These are phyloP conservation scores for Candida multigemmis DNA, from an alignment of 805 yeast genomes.

Conservation along the genomic window DNA sequence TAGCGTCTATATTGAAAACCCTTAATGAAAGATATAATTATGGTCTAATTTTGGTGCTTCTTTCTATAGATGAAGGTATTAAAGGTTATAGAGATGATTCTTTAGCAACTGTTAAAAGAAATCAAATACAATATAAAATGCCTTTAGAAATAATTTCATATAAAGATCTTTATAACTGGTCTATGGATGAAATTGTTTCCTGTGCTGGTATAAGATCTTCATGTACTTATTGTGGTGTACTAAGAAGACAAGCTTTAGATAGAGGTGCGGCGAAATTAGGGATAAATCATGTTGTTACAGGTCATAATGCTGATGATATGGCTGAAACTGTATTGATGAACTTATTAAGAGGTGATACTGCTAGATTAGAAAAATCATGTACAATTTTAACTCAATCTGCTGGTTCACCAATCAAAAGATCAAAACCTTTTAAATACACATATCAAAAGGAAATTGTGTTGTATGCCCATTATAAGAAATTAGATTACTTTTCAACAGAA, in stretches of 20 bases:
- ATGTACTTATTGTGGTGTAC: constrained; percentile 97
- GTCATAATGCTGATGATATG: constrained; percentile 98
- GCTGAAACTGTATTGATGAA: constrained; percentile 98
- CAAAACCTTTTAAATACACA: constrained; percentile 92
- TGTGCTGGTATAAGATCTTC: constrained; percentile 90
- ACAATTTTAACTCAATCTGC: constrained; percentile 73
- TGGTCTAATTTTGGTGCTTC: constrained; percentile 73
- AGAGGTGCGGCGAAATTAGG: constrained; percentile 86
- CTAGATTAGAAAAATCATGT: constrained; percentile 82
- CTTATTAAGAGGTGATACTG: constrained; percentile 89
- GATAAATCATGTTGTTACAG: constrained; percentile 89
- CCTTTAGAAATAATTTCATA: constrained; percentile 78
- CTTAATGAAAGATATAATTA: constrained; percentile 83
- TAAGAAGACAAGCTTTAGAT: constrained; percentile 92
- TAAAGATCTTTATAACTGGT: constrained; percentile 88
- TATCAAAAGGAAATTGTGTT: constrained; percentile 96
- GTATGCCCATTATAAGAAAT: constrained; percentile 91
- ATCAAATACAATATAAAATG: constrained; percentile 75
- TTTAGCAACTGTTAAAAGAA: constrained; percentile 90
- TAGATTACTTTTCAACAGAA: constrained; percentile 95
- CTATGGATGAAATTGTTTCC: constrained; percentile 95
- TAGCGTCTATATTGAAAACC: constrained; percentile 80
- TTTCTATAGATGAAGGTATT: constrained; percentile 94
- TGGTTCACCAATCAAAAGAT: constrained; percentile 85
- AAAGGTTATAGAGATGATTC: constrained; percentile 97